Evolutionary conservation across 208 protist species (phyloP), one percentile per base, ranked within the genome.

Genomic region (Leishmania aethiopica): DNA sequence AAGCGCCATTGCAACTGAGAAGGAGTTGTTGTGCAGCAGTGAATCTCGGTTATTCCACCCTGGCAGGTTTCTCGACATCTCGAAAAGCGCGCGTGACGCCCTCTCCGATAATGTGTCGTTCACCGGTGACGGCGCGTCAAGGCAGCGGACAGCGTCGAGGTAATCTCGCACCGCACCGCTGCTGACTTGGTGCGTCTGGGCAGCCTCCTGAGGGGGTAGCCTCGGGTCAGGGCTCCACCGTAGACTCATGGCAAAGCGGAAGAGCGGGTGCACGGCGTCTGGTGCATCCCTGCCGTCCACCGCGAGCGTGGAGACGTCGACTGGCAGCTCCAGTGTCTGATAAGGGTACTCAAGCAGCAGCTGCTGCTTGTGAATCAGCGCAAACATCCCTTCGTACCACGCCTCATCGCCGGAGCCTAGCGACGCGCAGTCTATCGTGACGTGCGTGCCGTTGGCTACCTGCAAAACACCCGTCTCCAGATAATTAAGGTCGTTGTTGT

Each of bases 21-120:
- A 95, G 64, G 89, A 92, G 76, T 95, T 97, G 86, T 97, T 97
- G 83, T 97, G 94, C 49, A 97, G 81, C 13, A 97, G 86, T 8
- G 91, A 75, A 78, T 97, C 92, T 55, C 87, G 87, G 55, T 97
- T 97, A 75, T 94, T 93, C 92, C 94, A 96, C 6, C 77, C 42
- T 5, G 85, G 84, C 5, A 90, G 75, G 35, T 87, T 81, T 15
- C 35, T 66, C 1, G 85, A 57, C 76, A 93, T 88, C 49, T 45
- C 67, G 42, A 94, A 67, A 67, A 96, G 79, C 32, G 83, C 84
- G 1, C 88, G 84, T 35, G 92, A 84, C 3, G 91, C 85, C n/a
- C 66, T 40, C 25, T 75, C 55, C 3, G 75, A 62, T 22, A 84
- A 37, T 25, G 35, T 3, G 49, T 88, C 80, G 47, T 89, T 77